Base-by-base conservation (phyloP, 2,329 filamentous ascomycete genomes). In the Penicillium sp. region DNA sequence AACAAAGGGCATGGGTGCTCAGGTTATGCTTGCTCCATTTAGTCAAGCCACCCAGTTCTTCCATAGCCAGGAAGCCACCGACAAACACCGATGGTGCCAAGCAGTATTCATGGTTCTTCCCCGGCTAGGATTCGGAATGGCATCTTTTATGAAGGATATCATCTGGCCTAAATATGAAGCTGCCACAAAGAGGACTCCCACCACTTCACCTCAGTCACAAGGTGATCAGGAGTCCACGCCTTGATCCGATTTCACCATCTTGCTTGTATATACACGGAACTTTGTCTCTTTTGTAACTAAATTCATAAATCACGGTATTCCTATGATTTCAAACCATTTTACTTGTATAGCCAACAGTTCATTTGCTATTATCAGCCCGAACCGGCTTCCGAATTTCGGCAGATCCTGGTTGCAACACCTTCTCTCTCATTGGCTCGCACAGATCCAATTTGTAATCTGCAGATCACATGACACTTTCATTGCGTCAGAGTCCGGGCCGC, bases 401-500 rank as follows among this genome's bases (percentile, higher is more conserved):
- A 52, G 43, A 55, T 57, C 51, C 24, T 49, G 62, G 54, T 55
- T 56, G 52, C 59, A 70, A 68, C 57, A 33, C 35, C 26, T 51
- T 24, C 10, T 11, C 52, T 60, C 37, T 66, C 47, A 70, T 70
- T 71, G 65, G 69, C n/a, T 24, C 24, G 7, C 24, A 19, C 3
- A 21, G 9, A 11, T n/a, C 22, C 5, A 31, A 69, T 73, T 72
- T 70, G 68, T 73, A 68, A 73, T 65, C 61, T 26, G 31, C 6
- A 21, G 26, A 49, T 68, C 70, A 72, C 68, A 64, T 72, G 70
- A 46, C 8, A 5, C 21, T 37, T 29, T 48, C 56, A 72, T 72
- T 73, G 69, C 70, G 68, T 72, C 70, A 73, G 68, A 70, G 63
- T 56, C 52, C 55, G 56, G 39, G 31, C 44, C 39, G 58, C 57